A percentile compares a stretch with the other conserved stretches of the same genome.
phyloP scores from a whole-genome alignment of 106 monocot species.

The Acorus gramineus region DNA sequence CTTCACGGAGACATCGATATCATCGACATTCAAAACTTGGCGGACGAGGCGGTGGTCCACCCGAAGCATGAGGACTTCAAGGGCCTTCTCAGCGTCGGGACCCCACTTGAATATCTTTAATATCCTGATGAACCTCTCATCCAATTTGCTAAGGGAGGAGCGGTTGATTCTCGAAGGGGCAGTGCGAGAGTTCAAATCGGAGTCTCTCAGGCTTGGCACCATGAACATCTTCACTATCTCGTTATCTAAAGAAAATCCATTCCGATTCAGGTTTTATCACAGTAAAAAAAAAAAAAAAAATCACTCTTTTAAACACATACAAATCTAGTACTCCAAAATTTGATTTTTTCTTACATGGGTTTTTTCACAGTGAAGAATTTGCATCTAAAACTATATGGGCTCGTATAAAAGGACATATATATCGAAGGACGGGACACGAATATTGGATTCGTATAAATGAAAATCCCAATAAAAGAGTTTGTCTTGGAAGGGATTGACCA shows the following conservation, averaged over 20 bases:
- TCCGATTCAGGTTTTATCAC: not conserved
- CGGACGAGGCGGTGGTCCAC: conserved; percentile 78
- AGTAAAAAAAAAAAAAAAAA: not conserved
- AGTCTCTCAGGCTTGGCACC: conserved; percentile 21
- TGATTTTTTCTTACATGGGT: no score
- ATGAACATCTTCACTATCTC: conserved; percentile 96
- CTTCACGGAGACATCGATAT: conserved; percentile 50
- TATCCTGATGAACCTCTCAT: conserved; percentile 77
- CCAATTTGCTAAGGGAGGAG: conserved; percentile 28
- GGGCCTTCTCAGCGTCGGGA: conserved; percentile 82
- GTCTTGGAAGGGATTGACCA: no score
- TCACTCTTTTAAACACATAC: no score
- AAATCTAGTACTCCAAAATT: no score
- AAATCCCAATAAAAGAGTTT: no score
- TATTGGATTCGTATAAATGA: not conserved
- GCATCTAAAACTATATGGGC: not conserved
- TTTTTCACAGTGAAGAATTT: not conserved
- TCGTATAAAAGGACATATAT: not conserved
- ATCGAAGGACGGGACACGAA: not conserved
- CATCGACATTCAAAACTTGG: conserved; percentile 43
- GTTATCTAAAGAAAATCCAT: conserved; percentile 37
- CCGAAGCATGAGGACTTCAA: conserved; percentile 79
- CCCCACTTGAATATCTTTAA: conserved; percentile 99
- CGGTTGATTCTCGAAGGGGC: not conserved
- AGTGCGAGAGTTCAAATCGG: not conserved